These are phyloP conservation scores for Xylaria sp. DNA, from an alignment of 2,329 filamentous ascomycete genomes.

Conservation along the genomic window DNA sequence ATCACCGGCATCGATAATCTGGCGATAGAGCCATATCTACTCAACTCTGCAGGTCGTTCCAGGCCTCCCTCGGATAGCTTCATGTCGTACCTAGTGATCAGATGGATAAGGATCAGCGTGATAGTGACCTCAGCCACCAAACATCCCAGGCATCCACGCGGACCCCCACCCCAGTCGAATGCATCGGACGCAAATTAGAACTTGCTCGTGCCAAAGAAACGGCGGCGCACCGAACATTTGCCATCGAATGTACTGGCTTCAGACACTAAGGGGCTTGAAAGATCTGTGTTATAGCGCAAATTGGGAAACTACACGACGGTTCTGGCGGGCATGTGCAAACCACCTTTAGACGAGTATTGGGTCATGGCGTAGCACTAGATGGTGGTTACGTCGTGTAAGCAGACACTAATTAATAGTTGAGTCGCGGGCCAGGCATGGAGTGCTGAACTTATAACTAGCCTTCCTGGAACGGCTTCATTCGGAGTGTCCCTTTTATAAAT, in stretches of 20 bases:
- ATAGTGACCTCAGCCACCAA: constrained; percentile 40
- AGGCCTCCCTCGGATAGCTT: constrained; percentile 33
- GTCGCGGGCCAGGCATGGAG: not conserved
- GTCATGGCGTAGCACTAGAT: constrained; percentile 31
- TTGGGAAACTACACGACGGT: constrained; percentile 40
- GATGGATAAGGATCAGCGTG: constrained; percentile 43
- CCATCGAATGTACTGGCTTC: constrained; percentile 39
- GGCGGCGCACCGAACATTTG: constrained; percentile 36
- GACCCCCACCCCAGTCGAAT: constrained; percentile 40
- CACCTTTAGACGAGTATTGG: constrained; percentile 35
- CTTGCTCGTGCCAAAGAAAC: constrained; percentile 38
- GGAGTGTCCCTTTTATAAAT: constrained; percentile 40
- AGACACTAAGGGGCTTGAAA: not conserved
- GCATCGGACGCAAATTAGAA: constrained; percentile 44
- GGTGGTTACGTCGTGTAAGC: constrained; percentile 28
- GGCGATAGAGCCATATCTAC: constrained; percentile 28
- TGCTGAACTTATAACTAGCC: constrained; percentile 22
- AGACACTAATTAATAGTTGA: not conserved
- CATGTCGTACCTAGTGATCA: constrained; percentile 41
- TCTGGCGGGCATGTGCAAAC: constrained; percentile 35
- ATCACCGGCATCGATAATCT: constrained; percentile 36
- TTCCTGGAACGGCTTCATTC: constrained; percentile 38
- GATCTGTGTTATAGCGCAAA: constrained; percentile 36
- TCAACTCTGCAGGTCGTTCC: constrained; percentile 37
- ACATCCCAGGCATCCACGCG: constrained; percentile 42